Percentiles rank a stretch among this genome's conserved stretches.
These are phyloP conservation scores for Ceratocystis papillata DNA, from an alignment of 2,329 filamentous ascomycete genomes.

Conservation along the genomic window DNA sequence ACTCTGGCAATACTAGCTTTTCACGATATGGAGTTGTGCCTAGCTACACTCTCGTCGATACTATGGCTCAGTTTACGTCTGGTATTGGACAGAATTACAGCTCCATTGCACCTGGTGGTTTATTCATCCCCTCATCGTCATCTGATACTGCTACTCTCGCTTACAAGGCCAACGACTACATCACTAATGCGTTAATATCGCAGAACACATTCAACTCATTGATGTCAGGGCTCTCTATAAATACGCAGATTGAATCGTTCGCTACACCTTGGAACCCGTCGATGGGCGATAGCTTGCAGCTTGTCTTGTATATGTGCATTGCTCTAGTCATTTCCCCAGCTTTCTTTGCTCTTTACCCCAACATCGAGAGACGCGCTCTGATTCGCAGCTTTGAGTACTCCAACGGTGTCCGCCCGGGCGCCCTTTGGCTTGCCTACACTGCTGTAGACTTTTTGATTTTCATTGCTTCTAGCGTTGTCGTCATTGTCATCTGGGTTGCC, in stretches of 20 bases:
- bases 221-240: slow-evolving; percentile 56
- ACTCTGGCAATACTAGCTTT: slow-evolving; percentile 19
- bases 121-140: slow-evolving; percentile 52
- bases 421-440: slow-evolving; percentile 76
- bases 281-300: slow-evolving; percentile 62
- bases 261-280: slow-evolving; percentile 60
- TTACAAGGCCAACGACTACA: slow-evolving; percentile 54
- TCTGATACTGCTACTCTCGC: slow-evolving; percentile 50
- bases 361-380: slow-evolving; percentile 65
- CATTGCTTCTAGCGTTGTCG: slow-evolving; percentile 37
- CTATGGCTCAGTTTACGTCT: slow-evolving; percentile 53
- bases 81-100: slow-evolving; percentile 53
- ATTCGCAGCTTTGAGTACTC: slow-evolving; percentile 82
- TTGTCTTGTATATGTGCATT: slow-evolving; percentile 72
- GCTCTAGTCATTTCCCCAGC: slow-evolving; percentile 69
- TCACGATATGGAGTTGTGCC: slow-evolving; percentile 18
- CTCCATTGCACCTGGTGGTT: slow-evolving; percentile 64
- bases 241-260: slow-evolving; percentile 62
- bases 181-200: slow-evolving; percentile 48
- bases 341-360: slow-evolving; percentile 82
- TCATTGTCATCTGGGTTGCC: slow-evolving; percentile 58
- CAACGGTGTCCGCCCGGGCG: slow-evolving; percentile 72
- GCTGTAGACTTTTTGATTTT: slow-evolving; percentile 70
- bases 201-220: slow-evolving; percentile 58
- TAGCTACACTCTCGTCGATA: slow-evolving; percentile 41